Evolutionary conservation across 495 filamentous ascomycete species (phyloP), one percentile per base, ranked within the genome.

Genomic region (Neurospora sublineolata): DNA sequence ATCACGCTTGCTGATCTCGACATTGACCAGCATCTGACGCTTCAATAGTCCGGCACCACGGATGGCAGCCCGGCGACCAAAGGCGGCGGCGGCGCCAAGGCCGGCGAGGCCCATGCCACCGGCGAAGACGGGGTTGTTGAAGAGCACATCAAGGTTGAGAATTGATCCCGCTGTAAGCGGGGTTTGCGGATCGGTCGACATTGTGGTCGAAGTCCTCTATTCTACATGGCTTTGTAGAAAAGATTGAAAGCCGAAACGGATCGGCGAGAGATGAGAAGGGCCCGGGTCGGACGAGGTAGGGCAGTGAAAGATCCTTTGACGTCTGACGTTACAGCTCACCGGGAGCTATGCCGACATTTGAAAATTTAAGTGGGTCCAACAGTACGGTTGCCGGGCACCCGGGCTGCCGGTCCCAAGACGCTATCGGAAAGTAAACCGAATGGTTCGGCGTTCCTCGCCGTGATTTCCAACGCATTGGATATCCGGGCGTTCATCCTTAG

Each of bases 1-100:
- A 79, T 98, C 95, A 76, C 93, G 92, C 77, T 92, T 91, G 76
- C 89, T 94, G 79, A 99, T 97, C 79, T 98, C 96, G 74, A 98
- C 87, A 76, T 97, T 92, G 69, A 98, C 92, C 10, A 99, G 90
- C 83, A 99, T 89, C 68, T 94, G 92, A 64, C 91, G 88, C 46
- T 92, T 91, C 69, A 97, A 80, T 70, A 97, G 86, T 44, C 83
- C 83, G 33, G 89, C 89, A 68, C 89, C 89, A 78, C 88, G 84
- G 70, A 91, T 89, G 71, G 90, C 72, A 30, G 89, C 90, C 75
- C 88, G 89, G 64, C 94, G 94, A 20, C 89, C 90, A 70, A 94
- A 85, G 0, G 92, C 91, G 68, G 91, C 83, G 41, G 86, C 89
- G 41, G 93, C 91, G 69, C 92, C 95, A 38, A 98, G 85, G 30